Evolutionary conservation across 2,329 filamentous ascomycete species (phyloP).

Genomic region (Diaporthe destruens): DNA sequence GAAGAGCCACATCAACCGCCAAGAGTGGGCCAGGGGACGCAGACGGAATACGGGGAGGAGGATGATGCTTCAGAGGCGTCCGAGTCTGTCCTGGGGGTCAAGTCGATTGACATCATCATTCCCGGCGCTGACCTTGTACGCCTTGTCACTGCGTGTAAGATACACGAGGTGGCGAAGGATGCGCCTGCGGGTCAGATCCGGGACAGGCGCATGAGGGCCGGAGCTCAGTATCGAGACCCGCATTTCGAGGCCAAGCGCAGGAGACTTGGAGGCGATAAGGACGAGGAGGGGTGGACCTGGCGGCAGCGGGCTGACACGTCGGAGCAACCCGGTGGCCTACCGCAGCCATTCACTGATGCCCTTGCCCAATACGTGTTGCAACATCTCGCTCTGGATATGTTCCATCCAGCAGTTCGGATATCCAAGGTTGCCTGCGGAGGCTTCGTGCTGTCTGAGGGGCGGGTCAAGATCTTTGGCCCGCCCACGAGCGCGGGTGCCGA

Average conservation of each 20-base stretch:
- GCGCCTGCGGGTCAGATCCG: not conserved
- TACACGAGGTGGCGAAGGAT: constrained; percentile 29
- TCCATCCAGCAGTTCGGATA: constrained; percentile 66
- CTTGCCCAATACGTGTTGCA: constrained; percentile 62
- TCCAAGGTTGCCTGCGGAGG: constrained; percentile 67
- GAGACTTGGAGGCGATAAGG: constrained; percentile 60
- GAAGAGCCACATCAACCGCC: not conserved
- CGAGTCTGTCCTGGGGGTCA: constrained; percentile 50
- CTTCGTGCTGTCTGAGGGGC: constrained; percentile 66
- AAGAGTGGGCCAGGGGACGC: constrained; percentile 1
- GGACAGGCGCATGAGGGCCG: constrained; percentile 46
- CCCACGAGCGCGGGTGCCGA: not conserved
- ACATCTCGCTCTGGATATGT: constrained; percentile 68
- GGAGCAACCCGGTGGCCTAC: not conserved
- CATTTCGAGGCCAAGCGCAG: constrained; percentile 55
- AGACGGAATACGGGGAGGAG: constrained; percentile 23
- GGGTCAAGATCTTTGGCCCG: constrained; percentile 61
- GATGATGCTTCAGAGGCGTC: constrained; percentile 33
- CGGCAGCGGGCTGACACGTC: constrained; percentile 43
- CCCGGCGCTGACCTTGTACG: constrained; percentile 60
- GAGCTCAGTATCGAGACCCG: not conserved
- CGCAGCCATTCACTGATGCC: constrained; percentile 64
- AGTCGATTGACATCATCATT: constrained; percentile 65
- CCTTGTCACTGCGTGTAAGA: constrained; percentile 54
- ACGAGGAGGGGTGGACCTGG: constrained; percentile 68